These are phyloP conservation scores for Geotrichum phurueaensis DNA, from an alignment of 1,139 yeast species.

Conservation along the genomic window DNA sequence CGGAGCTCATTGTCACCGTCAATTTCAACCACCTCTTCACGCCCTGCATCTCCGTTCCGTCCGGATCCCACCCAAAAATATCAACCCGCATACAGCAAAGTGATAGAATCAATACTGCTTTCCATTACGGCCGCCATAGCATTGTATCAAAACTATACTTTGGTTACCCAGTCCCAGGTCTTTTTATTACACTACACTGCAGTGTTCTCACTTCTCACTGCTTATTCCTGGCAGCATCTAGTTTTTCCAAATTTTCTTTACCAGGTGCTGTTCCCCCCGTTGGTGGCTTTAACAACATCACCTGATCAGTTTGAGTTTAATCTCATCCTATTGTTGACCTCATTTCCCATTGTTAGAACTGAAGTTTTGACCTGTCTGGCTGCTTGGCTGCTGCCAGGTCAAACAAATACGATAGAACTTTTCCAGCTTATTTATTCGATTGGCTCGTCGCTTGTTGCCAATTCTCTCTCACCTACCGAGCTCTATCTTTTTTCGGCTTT, in stretches of 20 bases:
- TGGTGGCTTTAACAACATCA: constrained; percentile 17
- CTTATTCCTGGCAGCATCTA: constrained; percentile 1
- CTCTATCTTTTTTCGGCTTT: constrained; percentile 24
- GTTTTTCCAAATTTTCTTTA: constrained; percentile 6
- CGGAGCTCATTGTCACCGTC: not conserved
- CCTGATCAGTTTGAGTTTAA: constrained; percentile 11
- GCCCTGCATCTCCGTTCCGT: not conserved
- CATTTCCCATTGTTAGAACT: constrained; percentile 3
- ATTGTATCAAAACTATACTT: not conserved
- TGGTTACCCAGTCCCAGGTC: not conserved
- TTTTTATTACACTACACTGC: constrained; percentile 3
- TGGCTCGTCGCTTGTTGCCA: not conserved
- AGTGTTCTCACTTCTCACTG: not conserved
- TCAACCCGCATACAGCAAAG: constrained; percentile 1
- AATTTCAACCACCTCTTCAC: not conserved
- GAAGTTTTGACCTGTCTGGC: not conserved
- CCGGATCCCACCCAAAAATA: not conserved
- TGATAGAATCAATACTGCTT: not conserved
- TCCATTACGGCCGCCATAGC: not conserved
- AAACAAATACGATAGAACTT: not conserved
- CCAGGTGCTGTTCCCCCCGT: constrained; percentile 15
- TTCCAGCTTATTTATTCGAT: not conserved
- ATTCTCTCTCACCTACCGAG: constrained; percentile 26
- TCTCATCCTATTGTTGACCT: constrained; percentile 1
- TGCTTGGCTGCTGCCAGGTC: not conserved